Base-by-base conservation (phyloP, 768 basidiomycete species). In the Naganishia kalamii region DNA sequence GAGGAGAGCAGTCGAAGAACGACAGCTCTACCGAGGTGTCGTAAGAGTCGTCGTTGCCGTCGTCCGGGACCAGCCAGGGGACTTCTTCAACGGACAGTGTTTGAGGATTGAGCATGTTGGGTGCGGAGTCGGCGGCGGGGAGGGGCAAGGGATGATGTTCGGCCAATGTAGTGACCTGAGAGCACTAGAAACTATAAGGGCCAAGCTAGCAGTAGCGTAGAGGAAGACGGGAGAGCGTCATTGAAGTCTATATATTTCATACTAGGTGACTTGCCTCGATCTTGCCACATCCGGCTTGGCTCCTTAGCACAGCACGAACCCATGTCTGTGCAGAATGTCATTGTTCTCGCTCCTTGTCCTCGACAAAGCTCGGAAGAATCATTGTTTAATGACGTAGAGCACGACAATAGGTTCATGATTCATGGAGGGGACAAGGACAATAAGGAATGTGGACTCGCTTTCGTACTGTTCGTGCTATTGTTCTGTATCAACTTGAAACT, bases 11-110 rank as follows among this genome's bases (percentile, higher is more conserved):
- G 19, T 57, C 54, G 54, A 57, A 57, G 54, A 57, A 40, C 4
- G 54, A 57, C 6, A 57, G 35, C 13, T 57, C 54, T 4, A 57
- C 54, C 2, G 54, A 41, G n/a, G 37, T 33, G 6, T 41, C 35
- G 37, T 37, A 57, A 4, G 54, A 57, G 54, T 57, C 23, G 7
- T 57, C 54, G 23, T 41, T 41, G 54, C 40, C 54, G 54, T 57
- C 54, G 54, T 57, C 54, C 6, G 54, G 54, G 35, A 57, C 27
- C 54, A 57, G 13, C 2, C 37, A 35, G 6, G 54, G 54, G 2
- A 57, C 54, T 23, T 57, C 54, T 23, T 57, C 54, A n/a, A 40
- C 21, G 54, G 40, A 33, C 21, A 57, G 54, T 23, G 21, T 21
- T 23, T 57, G 54, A 10, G 43, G 21, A n/a, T 37, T 23, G 35